Conservation (phyloP, 768 basidiomycete genomes). For the Russula virescens region DNA sequence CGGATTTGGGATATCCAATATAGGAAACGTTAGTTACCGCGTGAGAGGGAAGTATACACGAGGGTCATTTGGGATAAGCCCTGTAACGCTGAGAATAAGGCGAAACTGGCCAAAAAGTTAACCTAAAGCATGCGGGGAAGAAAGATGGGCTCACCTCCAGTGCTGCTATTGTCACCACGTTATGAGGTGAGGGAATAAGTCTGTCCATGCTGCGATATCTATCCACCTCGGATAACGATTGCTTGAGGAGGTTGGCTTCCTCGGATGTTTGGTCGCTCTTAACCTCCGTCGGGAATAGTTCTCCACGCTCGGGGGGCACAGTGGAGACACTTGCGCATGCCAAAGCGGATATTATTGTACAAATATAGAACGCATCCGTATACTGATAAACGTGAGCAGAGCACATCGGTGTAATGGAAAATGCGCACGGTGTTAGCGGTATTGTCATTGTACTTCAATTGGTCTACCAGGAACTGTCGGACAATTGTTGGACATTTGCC, state of each 20-base stretch:
- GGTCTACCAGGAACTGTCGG: conserved; percentile 83
- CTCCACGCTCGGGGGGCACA: conserved; percentile 73
- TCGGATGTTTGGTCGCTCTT: conserved; percentile 61
- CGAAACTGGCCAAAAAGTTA: conserved; percentile 54
- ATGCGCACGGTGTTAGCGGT: conserved; percentile 74
- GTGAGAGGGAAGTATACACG: conserved; percentile 83
- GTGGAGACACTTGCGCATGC: conserved; percentile 75
- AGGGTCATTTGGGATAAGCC: conserved; percentile 71
- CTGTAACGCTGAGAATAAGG: conserved; percentile 67
- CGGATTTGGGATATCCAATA: neutral
- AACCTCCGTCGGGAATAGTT: conserved; percentile 63
- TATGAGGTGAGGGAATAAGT: conserved; percentile 90
- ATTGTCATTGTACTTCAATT: conserved; percentile 94
- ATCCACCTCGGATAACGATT: conserved; percentile 76
- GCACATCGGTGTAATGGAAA: conserved; percentile 11
- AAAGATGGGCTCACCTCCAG: conserved; percentile 56
- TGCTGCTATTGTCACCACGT: conserved; percentile 85
- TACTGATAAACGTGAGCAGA: conserved; percentile 45
- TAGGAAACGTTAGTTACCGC: conserved; percentile 46
- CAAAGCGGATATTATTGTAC: conserved; percentile 75
- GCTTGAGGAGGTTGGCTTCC: conserved; percentile 63
- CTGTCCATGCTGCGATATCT: conserved; percentile 94
- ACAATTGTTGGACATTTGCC: conserved; percentile 84
- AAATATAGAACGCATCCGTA: conserved; percentile 87
- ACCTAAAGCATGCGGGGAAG: neutral